These are phyloP conservation scores for Calonectria pseudoreteaudii DNA, from an alignment of 2,329 filamentous ascomycete species.

Conservation along the genomic window DNA sequence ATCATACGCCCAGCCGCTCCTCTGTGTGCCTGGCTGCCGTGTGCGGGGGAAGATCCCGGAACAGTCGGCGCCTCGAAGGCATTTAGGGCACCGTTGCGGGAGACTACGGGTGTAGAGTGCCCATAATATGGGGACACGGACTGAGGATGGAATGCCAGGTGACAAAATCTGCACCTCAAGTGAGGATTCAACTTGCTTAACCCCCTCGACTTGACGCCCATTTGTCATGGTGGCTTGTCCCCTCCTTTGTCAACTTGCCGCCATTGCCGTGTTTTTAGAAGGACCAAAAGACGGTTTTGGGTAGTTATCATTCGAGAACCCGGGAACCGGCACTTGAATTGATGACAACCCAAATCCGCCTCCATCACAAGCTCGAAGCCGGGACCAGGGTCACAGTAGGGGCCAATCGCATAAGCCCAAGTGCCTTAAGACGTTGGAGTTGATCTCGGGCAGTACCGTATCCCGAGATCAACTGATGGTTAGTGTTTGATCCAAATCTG, in stretches of 20 bases:
- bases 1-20: constrained; percentile 27
- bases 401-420: not conserved
- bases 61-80: constrained; percentile 26
- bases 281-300: not conserved
- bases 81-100: constrained; percentile 26
- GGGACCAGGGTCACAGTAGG: not conserved
- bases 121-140: constrained; percentile 21
- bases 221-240: constrained; percentile 16
- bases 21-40: constrained; percentile 27
- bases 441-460: not conserved
- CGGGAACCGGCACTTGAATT: not conserved
- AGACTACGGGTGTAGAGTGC: constrained; percentile 28
- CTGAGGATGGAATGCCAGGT: constrained; percentile 3
- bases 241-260: not conserved
- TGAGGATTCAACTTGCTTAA: constrained; percentile 27
- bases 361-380: not conserved
- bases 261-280: constrained; percentile 28
- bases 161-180: constrained; percentile 31
- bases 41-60: constrained; percentile 31
- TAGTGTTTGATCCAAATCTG: not conserved
- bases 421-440: not conserved
- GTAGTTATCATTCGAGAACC: not conserved
- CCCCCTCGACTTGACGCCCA: constrained; percentile 12
- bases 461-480: not conserved
- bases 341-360: not conserved